Evolutionary conservation across 2,329 filamentous ascomycete species (phyloP).

Genomic region (Dactylellina sp.): DNA sequence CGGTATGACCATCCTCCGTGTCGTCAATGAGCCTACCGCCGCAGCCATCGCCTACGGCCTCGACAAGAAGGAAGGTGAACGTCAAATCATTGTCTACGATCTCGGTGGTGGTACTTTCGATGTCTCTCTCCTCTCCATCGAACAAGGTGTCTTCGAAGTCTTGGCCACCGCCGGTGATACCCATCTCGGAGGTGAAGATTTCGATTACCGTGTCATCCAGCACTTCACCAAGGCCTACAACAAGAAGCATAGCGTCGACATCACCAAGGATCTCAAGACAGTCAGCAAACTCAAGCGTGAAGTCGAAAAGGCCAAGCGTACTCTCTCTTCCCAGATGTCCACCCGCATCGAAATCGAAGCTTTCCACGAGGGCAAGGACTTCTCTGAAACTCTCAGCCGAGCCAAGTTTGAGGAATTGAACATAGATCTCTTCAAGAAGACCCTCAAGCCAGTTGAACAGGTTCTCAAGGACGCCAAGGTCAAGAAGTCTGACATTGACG

Average conservation of each 20-base stretch:
- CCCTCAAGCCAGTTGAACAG: slow-evolving; percentile 97
- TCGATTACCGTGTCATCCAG: slow-evolving; percentile 97
- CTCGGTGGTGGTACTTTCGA: slow-evolving; percentile 94
- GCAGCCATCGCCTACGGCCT: slow-evolving; percentile 95
- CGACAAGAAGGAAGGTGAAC: slow-evolving; percentile 84
- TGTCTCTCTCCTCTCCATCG: slow-evolving; percentile 91
- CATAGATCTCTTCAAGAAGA: slow-evolving; percentile 99
- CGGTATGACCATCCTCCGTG: slow-evolving; percentile 92
- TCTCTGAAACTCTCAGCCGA: slow-evolving; percentile 96
- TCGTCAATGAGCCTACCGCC: slow-evolving; percentile 96
- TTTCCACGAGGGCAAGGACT: slow-evolving; percentile 96
- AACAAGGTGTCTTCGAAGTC: slow-evolving; percentile 93
- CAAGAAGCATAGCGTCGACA: slow-evolving; percentile 94
- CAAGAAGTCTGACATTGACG: slow-evolving; percentile 93
- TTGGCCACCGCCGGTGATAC: slow-evolving; percentile 95
- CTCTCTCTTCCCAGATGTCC: slow-evolving; percentile 92
- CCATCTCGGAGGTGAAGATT: slow-evolving; percentile 97
- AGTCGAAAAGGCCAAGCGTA: slow-evolving; percentile 99
- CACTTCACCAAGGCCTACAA: slow-evolving; percentile 97
- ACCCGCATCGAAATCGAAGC: slow-evolving; percentile 96
- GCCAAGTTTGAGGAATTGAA: slow-evolving; percentile 99
- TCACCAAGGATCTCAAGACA: slow-evolving; percentile 93
- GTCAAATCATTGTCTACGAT: slow-evolving; percentile 93
- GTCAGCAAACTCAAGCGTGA: slow-evolving; percentile 99
- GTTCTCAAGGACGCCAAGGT: slow-evolving; percentile 98